Conservation (phyloP, 2,329 filamentous ascomycete genomes). For the Westerdykella aurantiaca region DNA sequence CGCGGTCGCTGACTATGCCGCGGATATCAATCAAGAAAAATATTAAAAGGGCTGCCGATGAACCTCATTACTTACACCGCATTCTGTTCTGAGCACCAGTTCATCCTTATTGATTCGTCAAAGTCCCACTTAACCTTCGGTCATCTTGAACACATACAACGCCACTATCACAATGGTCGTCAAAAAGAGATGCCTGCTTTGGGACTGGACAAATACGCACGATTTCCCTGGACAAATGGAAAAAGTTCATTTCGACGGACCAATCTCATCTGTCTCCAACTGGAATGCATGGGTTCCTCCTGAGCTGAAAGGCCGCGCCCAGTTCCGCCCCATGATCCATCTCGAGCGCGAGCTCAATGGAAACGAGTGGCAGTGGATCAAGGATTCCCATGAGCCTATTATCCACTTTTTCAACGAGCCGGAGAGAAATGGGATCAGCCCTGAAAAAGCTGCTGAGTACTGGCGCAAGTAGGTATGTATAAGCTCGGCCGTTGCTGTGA, state of each 20-base stretch:
- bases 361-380: slow-evolving; percentile 36
- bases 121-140: not conserved
- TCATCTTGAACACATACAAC: not conserved
- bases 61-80: too few species aligned
- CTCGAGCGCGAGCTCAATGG: slow-evolving; percentile 33
- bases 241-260: slow-evolving; percentile 26
- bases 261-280: slow-evolving; percentile 34
- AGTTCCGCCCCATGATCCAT: slow-evolving; percentile 43
- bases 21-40: too few species aligned
- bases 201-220: slow-evolving; percentile 10
- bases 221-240: slow-evolving; percentile 20
- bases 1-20: too few species aligned
- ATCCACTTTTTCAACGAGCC: slow-evolving; percentile 47
- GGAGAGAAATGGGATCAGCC: slow-evolving; percentile 35
- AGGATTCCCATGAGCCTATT: slow-evolving; percentile 27
- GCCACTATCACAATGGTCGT: slow-evolving; percentile 3
- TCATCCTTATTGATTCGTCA: not conserved
- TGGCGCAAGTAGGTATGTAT: slow-evolving; percentile 35
- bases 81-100: not conserved
- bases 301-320: slow-evolving; percentile 33
- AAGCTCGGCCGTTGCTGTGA: not conserved
- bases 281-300: slow-evolving; percentile 42
- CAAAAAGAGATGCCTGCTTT: slow-evolving; percentile 9
- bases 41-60: too few species aligned
- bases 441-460: slow-evolving; percentile 34